Evolutionary conservation across 2,329 filamentous ascomycete species (phyloP), one percentile per base, ranked within the genome.

Genomic region (Nannizzia gypsea): DNA sequence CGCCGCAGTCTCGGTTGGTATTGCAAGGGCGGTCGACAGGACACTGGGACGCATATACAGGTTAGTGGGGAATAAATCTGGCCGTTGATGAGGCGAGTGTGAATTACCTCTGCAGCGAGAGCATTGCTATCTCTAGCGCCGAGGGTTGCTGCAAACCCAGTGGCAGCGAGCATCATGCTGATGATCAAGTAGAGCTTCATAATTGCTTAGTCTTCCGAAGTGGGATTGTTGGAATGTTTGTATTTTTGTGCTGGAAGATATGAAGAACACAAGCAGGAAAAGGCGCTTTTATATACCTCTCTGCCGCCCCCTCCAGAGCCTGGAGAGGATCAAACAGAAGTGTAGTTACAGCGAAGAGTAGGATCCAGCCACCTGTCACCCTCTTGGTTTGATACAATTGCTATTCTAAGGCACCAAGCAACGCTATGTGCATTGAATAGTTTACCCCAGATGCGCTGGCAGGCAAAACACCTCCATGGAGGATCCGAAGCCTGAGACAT

Each of bases 91-190:
- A 20, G 13, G 50, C 4, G n/a, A 9, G 17, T 20, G 20, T 13
- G 50, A 36, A 54, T 31, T 54, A 54, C 50, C 50, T 54, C 26
- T 9, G 17, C 42, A 11, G 17, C n/a, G 42, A 46, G 42, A 20
- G 20, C 17, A 17, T 54, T 54, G 26, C 20, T 54, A 15, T 34
- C 26, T 31, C 28, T 26, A 20, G 26, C n/a, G 26, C 50, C 50
- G 6, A 54, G 50, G 26, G 26, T 34, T 54, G 50, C 50, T n/a
- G 50, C 50, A 54, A 54, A 34, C 6, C 50, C 50, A 1, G 50
- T 54, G 28, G 50, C 50, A 34, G 50, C 50, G n/a, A 54, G n/a
- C 50, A 54, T 54, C 50, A 54, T n/a, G 50, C 50, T 54, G 50
- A 54, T 26, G 28, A 54, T 54, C 50, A 15, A 34, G 50, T 17